phyloP scores from a whole-genome alignment of 1,139 yeast species.

The Debaryomycetaceae sp. region DNA sequence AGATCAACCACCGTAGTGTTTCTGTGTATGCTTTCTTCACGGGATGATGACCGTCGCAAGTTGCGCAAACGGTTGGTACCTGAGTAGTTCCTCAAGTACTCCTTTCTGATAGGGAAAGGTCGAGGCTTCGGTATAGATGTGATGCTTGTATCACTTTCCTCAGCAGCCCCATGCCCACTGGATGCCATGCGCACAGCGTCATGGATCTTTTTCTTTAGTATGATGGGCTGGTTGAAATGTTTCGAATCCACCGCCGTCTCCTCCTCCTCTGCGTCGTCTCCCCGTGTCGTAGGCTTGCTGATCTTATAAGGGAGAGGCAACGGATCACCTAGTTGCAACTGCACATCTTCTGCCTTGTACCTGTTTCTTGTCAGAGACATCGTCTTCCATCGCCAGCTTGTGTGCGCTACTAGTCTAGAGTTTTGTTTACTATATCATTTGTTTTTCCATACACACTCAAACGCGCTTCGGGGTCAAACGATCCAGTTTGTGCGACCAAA shows the following conservation, averaged over 20 bases:
- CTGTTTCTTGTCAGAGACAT: not conserved
- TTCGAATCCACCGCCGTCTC: slow-evolving; percentile 16
- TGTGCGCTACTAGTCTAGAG: not conserved
- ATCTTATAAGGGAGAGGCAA: slow-evolving; percentile 33
- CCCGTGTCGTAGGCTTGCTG: slow-evolving; percentile 2
- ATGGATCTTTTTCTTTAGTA: slow-evolving; percentile 2
- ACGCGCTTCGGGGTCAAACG: not conserved
- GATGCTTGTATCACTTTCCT: not conserved
- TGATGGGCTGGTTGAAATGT: slow-evolving; percentile 6
- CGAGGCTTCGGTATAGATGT: slow-evolving; percentile 1
- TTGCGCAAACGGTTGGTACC: not conserved
- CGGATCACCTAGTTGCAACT: slow-evolving; percentile 29
- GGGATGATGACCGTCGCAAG: not conserved
- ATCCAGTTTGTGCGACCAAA: not conserved
- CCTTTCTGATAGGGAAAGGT: not conserved
- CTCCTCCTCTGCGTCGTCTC: slow-evolving; percentile 12
- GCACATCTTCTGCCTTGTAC: slow-evolving; percentile 4
- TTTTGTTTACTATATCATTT: not conserved
- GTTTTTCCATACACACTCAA: not conserved
- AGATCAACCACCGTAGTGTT: not conserved
- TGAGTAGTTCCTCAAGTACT: not conserved
- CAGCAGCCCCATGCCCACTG: slow-evolving; percentile 3
- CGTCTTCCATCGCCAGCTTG: not conserved
- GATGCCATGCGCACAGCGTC: not conserved
- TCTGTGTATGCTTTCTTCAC: not conserved